Evolutionary conservation across 1,284 basidiomycete genomes (phyloP).

Genomic region (Blastosporella zonata): DNA sequence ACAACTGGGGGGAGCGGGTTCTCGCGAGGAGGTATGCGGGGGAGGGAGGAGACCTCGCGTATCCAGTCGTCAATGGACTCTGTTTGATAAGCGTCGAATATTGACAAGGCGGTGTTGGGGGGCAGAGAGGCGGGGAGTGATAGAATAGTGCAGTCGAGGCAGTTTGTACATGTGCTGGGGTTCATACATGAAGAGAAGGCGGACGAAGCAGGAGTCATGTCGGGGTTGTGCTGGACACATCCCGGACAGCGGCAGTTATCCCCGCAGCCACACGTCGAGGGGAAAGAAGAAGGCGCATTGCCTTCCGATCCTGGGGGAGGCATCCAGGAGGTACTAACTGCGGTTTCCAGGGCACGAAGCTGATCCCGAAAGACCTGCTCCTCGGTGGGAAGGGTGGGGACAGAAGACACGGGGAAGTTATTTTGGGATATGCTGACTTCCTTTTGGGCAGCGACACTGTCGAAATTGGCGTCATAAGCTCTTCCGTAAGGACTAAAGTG

Average conservation of each 20-base stretch:
- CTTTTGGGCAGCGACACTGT: constrained; percentile 4
- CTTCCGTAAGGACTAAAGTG: constrained; percentile 62
- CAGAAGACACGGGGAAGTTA: constrained; percentile 18
- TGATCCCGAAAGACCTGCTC: constrained; percentile 24
- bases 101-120: constrained; percentile 23
- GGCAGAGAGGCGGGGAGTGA: constrained; percentile 37
- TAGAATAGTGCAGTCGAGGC: constrained; percentile 58
- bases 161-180: constrained; percentile 48
- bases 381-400: constrained; percentile 21
- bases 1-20: not conserved
- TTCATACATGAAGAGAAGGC: constrained; percentile 37
- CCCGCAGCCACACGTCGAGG: constrained; percentile 49
- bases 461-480: constrained; percentile 44
- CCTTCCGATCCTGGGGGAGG: constrained; percentile 4
- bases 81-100: constrained; percentile 25
- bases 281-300: constrained; percentile 12
- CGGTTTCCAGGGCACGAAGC: constrained; percentile 19
- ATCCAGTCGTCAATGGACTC: constrained; percentile 51
- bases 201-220: constrained; percentile 27
- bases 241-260: constrained; percentile 51
- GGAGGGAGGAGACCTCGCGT: constrained; percentile 31
- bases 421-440: constrained; percentile 10
- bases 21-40: constrained; percentile 7
- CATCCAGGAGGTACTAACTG: constrained; percentile 7
- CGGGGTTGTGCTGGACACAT: constrained; percentile 46